Evolutionary conservation across 1,139 yeast species (phyloP).

Genomic region (Meyerozyma carpophila): DNA sequence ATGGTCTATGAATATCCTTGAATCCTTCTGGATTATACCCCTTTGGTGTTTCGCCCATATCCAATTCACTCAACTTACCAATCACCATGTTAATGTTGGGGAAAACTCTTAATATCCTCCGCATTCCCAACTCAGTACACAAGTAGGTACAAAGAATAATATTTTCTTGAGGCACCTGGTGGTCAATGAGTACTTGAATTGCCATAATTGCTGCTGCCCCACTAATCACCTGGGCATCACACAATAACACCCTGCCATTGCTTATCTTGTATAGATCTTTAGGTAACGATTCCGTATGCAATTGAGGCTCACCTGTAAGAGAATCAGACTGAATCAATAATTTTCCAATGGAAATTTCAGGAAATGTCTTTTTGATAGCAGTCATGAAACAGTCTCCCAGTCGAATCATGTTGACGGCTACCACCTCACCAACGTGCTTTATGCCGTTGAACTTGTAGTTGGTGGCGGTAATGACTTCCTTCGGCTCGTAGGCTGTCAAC

Average conservation of each 20-base stretch:
- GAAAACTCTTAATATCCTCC: constrained; percentile 71
- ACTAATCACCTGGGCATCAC: constrained; percentile 84
- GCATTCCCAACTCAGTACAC: constrained; percentile 78
- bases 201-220: constrained; percentile 98
- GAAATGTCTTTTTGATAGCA: constrained; percentile 68
- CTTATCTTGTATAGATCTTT: constrained; percentile 11
- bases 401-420: constrained; percentile 76
- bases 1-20: constrained; percentile 52
- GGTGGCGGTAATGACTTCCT: constrained; percentile 39
- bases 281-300: constrained; percentile 68
- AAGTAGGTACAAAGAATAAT: constrained; percentile 67
- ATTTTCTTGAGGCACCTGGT: constrained; percentile 58
- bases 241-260: constrained; percentile 52
- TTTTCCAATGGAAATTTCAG: constrained; percentile 77
- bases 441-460: constrained; percentile 36
- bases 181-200: constrained; percentile 78
- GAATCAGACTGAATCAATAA: constrained; percentile 83
- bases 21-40: constrained; percentile 32
- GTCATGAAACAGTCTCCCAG: constrained; percentile 92
- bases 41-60: constrained; percentile 14
- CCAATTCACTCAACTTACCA: constrained; percentile 54
- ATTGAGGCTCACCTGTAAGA: constrained; percentile 86
- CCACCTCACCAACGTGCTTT: constrained; percentile 39
- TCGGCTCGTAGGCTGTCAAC: constrained; percentile 19
- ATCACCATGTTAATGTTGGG: constrained; percentile 62